Evolutionary conservation across 1,284 basidiomycete species (phyloP), one percentile per base, ranked within the genome.

Genomic region (Tylopilus sp.): DNA sequence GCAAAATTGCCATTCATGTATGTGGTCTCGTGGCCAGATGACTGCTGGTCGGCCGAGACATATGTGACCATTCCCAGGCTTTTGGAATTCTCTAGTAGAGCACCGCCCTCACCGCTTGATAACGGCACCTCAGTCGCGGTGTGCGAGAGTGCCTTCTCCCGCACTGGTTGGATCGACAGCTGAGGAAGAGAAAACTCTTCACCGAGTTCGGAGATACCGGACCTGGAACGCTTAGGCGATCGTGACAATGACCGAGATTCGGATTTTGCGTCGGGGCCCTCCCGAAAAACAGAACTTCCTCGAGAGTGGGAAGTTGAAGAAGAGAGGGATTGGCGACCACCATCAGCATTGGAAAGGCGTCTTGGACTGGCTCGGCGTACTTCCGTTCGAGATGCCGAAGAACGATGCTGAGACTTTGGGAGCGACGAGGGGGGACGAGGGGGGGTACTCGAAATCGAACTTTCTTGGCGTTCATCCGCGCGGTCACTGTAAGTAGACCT

Each of bases 211-310:
- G 71, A 67, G 52, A 66, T 60, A 57, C 52, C 60, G 59, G 65
- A 54, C 55, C 53, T 60, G 46, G 69, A 70, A 21, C 58, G 64
- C 44, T 66, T 65, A 44, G 72, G 71, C 10, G 72, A 73, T 53
- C 66, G 68, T 45, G 73, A 74, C 6, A 55, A 56, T 44, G 73
- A 73, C 53, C 68, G 68, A 52, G 68, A 69, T 55, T 57, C 63
- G 30, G 57, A 47, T 41, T 61, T 70, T 47, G 65, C 62, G 21
- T 51, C 57, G 26, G 57, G 57, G 33, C 50, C 60, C 21, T 63
- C 63, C n/a, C 50, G 59, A 48, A 48, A 58, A 36, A 60, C 33
- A 39, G 68, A 67, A 33, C 59, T 58, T 17, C 40, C 48, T 33
- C 58, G 60, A 54, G 69, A 67, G 35, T 52, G 54, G 24, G 57